phyloP scores from a whole-genome alignment of 1,284 basidiomycete genomes.

The Apiotrichum montevideense region DNA sequence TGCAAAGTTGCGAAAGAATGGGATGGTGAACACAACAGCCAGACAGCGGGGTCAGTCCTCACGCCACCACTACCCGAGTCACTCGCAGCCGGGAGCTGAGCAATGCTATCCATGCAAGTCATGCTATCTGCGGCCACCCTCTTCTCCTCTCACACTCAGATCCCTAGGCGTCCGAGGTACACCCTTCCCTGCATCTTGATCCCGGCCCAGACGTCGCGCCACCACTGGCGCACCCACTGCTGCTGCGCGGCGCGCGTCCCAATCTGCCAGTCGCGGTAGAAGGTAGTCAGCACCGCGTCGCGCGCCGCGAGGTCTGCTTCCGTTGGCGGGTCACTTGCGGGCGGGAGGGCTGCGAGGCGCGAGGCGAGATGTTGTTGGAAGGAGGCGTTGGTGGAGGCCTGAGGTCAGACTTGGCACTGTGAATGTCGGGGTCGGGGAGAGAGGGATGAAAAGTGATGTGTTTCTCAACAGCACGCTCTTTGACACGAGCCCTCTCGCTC shows the following conservation, averaged over 20 bases:
- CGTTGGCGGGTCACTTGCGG: slow-evolving; percentile 30
- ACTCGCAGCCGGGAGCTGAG: no score
- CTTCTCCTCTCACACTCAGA: background rate
- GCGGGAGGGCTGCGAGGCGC: slow-evolving; percentile 31
- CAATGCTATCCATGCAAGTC: no score
- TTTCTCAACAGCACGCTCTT: no score
- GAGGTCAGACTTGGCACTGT: background rate
- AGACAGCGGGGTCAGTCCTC: no score
- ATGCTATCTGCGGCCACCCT: no score
- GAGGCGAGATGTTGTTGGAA: slow-evolving; percentile 33
- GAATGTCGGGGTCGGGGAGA: no score
- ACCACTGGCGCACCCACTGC: slow-evolving; percentile 41
- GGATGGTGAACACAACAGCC: no score
- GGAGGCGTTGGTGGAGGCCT: slow-evolving; percentile 34
- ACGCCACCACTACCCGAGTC: no score
- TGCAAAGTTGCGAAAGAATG: no score
- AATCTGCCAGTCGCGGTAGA: slow-evolving; percentile 45
- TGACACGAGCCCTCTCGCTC: no score
- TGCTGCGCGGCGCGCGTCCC: slow-evolving; percentile 29
- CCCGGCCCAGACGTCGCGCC: slow-evolving; percentile 39
- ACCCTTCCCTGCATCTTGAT: slow-evolving; percentile 36
- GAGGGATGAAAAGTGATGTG: no score
- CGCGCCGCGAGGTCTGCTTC: slow-evolving; percentile 24
- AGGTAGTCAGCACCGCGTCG: slow-evolving; percentile 35
- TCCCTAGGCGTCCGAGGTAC: slow-evolving; percentile 12